phyloP scores from a whole-genome alignment of 257 asterid genomes.

The Nicotiana noctiflora region DNA sequence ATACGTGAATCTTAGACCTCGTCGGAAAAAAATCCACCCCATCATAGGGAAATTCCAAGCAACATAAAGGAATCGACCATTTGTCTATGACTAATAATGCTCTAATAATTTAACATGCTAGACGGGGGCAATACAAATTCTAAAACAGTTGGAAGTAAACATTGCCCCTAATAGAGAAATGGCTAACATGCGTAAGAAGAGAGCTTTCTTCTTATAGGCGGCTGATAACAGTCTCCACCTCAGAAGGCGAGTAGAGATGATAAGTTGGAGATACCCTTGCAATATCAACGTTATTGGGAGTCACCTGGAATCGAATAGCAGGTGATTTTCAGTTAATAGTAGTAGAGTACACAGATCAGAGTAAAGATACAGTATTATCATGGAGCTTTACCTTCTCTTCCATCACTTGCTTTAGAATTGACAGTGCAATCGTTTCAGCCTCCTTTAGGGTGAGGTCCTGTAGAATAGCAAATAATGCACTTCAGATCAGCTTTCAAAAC shows the following conservation, averaged over 20 bases:
- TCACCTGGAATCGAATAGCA: conserved; percentile 44
- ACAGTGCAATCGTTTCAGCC: conserved; percentile 80
- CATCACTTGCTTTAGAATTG: conserved; percentile 86
- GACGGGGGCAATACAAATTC: background rate
- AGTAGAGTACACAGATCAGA: background rate
- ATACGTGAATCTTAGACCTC: background rate
- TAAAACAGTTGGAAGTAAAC: background rate
- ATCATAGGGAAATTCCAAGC: background rate
- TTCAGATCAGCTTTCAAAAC: background rate
- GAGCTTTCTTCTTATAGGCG: conserved; percentile 41
- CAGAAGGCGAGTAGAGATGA: conserved; percentile 76
- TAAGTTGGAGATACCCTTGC: conserved; percentile 82
- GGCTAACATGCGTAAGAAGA: background rate
- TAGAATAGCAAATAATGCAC: conserved; percentile 10
- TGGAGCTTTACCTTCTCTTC: conserved; percentile 63
- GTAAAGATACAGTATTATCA: background rate
- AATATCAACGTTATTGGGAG: conserved; percentile 85
- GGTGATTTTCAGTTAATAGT: background rate
- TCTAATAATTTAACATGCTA: background rate
- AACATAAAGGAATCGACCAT: background rate
- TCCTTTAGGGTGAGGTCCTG: conserved; percentile 71
- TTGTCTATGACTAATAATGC: background rate
- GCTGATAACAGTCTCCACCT: conserved; percentile 73
- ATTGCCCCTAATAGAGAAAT: background rate
- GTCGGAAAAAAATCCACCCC: background rate